Base-by-base conservation (phyloP, 106 monocot species). In the Gastrodia elata region DNA sequence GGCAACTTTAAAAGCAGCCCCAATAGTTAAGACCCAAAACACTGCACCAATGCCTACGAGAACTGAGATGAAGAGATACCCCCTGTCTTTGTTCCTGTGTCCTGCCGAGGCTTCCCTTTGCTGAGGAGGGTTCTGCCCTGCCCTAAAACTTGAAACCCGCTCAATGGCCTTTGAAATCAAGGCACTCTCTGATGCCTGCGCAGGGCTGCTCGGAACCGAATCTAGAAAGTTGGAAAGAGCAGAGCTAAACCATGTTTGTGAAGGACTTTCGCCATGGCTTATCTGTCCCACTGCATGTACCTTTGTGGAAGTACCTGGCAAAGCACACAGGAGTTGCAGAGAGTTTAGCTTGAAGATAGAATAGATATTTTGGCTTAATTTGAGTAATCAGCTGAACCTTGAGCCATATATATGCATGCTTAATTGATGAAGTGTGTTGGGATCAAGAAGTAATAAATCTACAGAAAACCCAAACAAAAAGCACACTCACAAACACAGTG, bases 121-220 rank as follows among this genome's bases (percentile, higher is more conserved):
- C 20, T 10, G 39, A 34, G 30, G 40, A 68, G 41, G 38, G 46
- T 27, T 70, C 41, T 76, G 83, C 32, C 71, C 79, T 56, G 71
- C 61, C 39, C 80, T 78, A 58, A 96, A 92, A 79, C 92, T 96
- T 3, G 92, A 90, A 79, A 96, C 78, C 28, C 92, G 92, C 41
- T 81, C 75, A 49, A 89, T 36, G 73, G 91, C 87, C 77, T 75
- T 77, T 46, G 56, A 83, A 28, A 94, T 80, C 28, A 91, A 56
- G 13, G 76, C 48, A 77, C 72, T 83, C 49, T 94, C 96, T 25
- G 87, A 80, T 20, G 96, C 96, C 39, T 90, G 64, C 14, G 96
- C 92, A 65, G 96, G 96, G 43, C 79, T 85, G 65, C 80, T 88
- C 14, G 96, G 96, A 39, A 96, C 82, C n/a, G 88, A 85, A 52